Conservation (phyloP, 495 filamentous ascomycete genomes). For the Penicillium arizonense region DNA sequence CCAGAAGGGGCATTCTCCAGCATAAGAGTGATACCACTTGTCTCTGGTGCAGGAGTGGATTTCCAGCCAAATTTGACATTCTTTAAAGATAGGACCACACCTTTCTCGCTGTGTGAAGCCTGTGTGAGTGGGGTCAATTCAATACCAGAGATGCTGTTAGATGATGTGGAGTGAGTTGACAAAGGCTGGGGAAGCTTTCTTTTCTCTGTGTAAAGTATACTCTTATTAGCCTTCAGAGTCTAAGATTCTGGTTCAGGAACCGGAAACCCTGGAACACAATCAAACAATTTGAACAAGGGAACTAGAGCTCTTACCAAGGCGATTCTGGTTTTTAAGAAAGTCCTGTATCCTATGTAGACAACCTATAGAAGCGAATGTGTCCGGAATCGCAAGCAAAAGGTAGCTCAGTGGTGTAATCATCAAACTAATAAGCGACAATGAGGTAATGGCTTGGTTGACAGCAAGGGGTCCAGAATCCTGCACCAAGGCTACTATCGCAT, state of each 20-base stretch:
- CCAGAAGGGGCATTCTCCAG: constrained; percentile 2
- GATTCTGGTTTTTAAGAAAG: constrained; percentile 11
- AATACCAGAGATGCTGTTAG: neutral
- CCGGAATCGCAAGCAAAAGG: constrained; percentile 16
- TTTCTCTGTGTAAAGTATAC: constrained; percentile 7
- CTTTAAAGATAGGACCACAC: constrained; percentile 7
- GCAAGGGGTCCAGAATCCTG: constrained; percentile 14
- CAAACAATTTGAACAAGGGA: no score
- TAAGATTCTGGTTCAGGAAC: no score
- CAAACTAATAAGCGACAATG: constrained; percentile 17
- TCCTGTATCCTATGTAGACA: constrained; percentile 19
- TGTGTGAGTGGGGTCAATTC: constrained; percentile 1
- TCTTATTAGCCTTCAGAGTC: no score
- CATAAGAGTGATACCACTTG: constrained; percentile 6
- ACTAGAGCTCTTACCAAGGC: constrained; percentile 7
- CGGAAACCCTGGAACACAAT: no score
- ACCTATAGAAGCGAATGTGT: constrained; percentile 21
- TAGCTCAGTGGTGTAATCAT: constrained; percentile 14
- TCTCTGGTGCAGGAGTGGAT: neutral
- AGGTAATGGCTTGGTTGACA: constrained; percentile 16
- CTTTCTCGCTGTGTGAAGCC: neutral
- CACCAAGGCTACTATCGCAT: constrained; percentile 16
- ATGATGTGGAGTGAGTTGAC: neutral
- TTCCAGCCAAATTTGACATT: constrained; percentile 23
- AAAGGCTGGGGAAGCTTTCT: neutral